These are phyloP conservation scores for Beauveria rudraprayagi DNA, from an alignment of 2,329 filamentous ascomycete species.

Conservation along the genomic window DNA sequence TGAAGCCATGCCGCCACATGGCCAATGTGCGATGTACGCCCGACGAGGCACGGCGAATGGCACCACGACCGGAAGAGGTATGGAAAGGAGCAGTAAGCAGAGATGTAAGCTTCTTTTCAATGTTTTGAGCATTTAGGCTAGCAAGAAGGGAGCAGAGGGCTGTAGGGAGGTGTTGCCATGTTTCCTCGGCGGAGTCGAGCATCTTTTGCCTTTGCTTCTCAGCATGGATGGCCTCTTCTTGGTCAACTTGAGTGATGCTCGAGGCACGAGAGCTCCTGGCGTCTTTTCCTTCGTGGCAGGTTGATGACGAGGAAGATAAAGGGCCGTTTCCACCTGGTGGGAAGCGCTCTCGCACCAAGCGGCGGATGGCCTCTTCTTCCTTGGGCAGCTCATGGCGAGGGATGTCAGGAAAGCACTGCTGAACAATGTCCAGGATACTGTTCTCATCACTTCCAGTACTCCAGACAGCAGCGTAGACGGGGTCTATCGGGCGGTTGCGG, in stretches of 20 bases:
- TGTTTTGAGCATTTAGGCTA: constrained; percentile 12
- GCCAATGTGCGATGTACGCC: constrained; percentile 13
- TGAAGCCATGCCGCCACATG: constrained; percentile 16
- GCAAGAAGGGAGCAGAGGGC: constrained; percentile 11
- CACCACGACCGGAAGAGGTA: constrained; percentile 9
- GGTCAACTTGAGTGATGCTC: not conserved
- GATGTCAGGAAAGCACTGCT: constrained; percentile 8
- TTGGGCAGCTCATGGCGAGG: constrained; percentile 8
- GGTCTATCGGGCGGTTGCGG: constrained; percentile 14
- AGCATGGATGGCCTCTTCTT: not conserved
- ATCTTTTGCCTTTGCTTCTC: constrained; percentile 1
- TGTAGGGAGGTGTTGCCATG: constrained; percentile 12
- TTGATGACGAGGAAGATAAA: not conserved
- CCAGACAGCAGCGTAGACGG: constrained; percentile 14
- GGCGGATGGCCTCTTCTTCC: constrained; percentile 12
- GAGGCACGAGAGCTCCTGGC: not conserved
- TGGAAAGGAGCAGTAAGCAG: constrained; percentile 12
- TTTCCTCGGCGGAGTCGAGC: constrained; percentile 12
- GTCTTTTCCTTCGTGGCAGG: not conserved
- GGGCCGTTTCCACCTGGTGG: not conserved
- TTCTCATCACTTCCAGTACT: not conserved
- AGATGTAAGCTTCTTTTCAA: constrained; percentile 12
- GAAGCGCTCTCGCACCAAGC: constrained; percentile 10
- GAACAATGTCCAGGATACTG: constrained; percentile 3
- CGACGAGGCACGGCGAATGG: constrained; percentile 6